Percentiles rank a stretch among this genome's conserved stretches.
Evolutionary conservation across 345 rosid species (phyloP).

Genomic region (Gossypium anomalum): DNA sequence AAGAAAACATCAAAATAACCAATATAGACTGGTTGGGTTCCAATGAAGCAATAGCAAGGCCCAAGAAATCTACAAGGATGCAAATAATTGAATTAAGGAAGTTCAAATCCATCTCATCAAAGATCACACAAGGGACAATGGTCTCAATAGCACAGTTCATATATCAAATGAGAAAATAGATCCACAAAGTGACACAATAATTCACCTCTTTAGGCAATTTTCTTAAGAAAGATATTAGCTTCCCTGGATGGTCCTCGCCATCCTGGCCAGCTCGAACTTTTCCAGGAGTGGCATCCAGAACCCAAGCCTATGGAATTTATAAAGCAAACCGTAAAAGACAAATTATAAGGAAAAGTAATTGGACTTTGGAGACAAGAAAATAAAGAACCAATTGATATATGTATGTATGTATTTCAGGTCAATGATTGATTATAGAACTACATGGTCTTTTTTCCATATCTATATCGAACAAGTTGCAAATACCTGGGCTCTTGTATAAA

Average conservation of each 20-base stretch:
- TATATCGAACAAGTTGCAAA: neutral
- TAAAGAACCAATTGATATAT: neutral
- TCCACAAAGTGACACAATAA: neutral
- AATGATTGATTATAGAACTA: neutral
- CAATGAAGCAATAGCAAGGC: neutral
- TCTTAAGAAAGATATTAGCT: conserved; percentile 65
- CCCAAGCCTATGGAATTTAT: conserved; percentile 62
- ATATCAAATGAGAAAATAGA: neutral
- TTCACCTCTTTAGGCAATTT: conserved; percentile 69
- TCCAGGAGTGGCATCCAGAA: conserved; percentile 96
- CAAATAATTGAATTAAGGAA: conserved; percentile 5
- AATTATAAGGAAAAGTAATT: neutral
- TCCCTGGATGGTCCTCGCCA: conserved; percentile 89
- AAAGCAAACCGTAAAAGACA: neutral
- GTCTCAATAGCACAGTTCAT: neutral
- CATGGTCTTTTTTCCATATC: neutral
- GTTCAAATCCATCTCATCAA: neutral
- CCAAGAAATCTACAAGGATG: neutral
- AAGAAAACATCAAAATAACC: conserved; percentile 2
- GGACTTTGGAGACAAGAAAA: neutral
- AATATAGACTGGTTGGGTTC: neutral
- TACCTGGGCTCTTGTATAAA: neutral
- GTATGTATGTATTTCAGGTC: neutral
- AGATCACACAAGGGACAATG: neutral
- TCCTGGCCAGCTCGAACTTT: conserved; percentile 81